Evolutionary conservation across 306 rosid genomes (phyloP).

Genomic region (Malus sieversii): DNA sequence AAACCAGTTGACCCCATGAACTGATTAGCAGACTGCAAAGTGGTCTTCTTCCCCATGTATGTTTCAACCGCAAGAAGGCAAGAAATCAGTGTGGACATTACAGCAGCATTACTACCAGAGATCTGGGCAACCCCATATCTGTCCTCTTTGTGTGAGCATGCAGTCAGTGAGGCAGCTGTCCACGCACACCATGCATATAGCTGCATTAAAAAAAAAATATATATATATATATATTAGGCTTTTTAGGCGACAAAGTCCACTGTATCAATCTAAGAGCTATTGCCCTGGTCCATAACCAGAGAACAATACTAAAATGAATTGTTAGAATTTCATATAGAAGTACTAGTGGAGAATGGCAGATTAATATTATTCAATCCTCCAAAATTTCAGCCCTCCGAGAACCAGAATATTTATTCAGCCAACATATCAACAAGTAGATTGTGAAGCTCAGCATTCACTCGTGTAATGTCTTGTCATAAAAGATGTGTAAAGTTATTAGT

Average conservation of each 20-base stretch:
- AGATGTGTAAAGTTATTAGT: neutral
- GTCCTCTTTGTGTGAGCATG: constrained; percentile 63
- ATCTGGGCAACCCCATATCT: constrained; percentile 85
- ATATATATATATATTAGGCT: neutral
- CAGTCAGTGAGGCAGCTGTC: constrained; percentile 64
- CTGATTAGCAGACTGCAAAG: constrained; percentile 48
- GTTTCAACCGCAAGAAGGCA: constrained; percentile 86
- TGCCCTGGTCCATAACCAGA: neutral
- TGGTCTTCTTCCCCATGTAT: constrained; percentile 88
- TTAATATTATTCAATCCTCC: no score
- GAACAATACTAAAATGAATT: neutral
- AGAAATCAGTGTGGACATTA: constrained; percentile 62
- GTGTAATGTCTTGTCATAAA: neutral
- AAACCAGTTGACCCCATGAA: constrained; percentile 67
- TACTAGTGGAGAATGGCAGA: neutral
- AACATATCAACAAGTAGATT: no score
- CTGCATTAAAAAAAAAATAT: constrained; percentile 24
- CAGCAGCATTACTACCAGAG: constrained; percentile 79
- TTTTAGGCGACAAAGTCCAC: neutral
- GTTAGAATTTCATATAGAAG: neutral
- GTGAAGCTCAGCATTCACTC: no score
- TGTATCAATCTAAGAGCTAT: neutral
- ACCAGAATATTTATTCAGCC: no score
- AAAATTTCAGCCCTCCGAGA: no score
- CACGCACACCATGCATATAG: constrained; percentile 78